A percentile compares a stretch with the other conserved stretches of the same genome.
These are phyloP conservation scores for Talaromyces sp. DNA, from an alignment of 2,329 filamentous ascomycete genomes.

Conservation along the genomic window DNA sequence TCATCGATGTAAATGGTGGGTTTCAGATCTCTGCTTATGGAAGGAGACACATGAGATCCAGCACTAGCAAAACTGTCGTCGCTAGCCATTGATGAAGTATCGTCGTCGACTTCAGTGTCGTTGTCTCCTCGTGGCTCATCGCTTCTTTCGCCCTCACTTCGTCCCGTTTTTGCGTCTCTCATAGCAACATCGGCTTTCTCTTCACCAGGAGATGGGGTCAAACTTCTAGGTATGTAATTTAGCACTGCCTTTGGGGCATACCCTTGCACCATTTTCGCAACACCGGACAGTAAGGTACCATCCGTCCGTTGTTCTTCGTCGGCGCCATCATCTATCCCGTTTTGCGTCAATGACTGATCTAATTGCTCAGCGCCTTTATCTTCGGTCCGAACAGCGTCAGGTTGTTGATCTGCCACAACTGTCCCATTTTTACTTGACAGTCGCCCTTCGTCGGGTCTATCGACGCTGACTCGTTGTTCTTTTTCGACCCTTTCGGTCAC, in stretches of 20 bases:
- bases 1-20: not conserved
- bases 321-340: conserved; percentile 8
- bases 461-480: not conserved
- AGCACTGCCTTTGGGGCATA: conserved; percentile 50
- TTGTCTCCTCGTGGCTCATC: not conserved
- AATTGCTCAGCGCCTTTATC: conserved; percentile 6
- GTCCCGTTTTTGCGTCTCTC: not conserved
- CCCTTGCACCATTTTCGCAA: conserved; percentile 41
- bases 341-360: conserved; percentile 5
- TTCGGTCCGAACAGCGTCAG: conserved; percentile 1
- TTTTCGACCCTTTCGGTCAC: conserved; percentile 9
- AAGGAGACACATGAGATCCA: conserved; percentile 23
- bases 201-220: conserved; percentile 20
- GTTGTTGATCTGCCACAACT: conserved; percentile 6
- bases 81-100: conserved; percentile 25
- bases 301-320: conserved; percentile 23
- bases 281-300: conserved; percentile 34
- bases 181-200: not conserved
- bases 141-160: not conserved
- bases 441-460: not conserved
- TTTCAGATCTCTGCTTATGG: not conserved
- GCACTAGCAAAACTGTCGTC: conserved; percentile 29
- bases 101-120: conserved; percentile 18
- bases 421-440: conserved; percentile 5
- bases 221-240: conserved; percentile 44